Percentiles rank a stretch among this genome's conserved stretches.
phyloP scores from a whole-genome alignment of 768 basidiomycete genomes.

The Jaapia argillacea region DNA sequence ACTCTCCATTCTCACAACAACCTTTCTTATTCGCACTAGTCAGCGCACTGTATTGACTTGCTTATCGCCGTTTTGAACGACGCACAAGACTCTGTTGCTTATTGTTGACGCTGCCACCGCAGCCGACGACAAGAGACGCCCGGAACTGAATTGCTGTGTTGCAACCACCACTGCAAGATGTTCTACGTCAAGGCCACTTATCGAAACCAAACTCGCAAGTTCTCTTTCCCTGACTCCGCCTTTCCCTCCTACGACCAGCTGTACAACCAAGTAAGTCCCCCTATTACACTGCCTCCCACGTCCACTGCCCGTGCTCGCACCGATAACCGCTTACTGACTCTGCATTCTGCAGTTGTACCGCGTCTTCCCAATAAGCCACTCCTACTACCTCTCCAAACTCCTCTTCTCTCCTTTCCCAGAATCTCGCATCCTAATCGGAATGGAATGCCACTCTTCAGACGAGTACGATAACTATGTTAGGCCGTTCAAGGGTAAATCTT shows the following conservation, averaged over 20 bases:
- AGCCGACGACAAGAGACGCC: too few species aligned
- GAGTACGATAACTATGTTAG: slow-evolving; percentile 46
- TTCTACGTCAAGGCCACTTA: slow-evolving; percentile 80
- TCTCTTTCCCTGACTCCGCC: slow-evolving; percentile 40
- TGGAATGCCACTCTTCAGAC: slow-evolving; percentile 44
- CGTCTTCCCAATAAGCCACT: slow-evolving; percentile 53
- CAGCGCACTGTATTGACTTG: too few species aligned
- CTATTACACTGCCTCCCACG: neutral
- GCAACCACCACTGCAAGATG: too few species aligned
- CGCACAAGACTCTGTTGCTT: too few species aligned
- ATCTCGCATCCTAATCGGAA: slow-evolving; percentile 50
- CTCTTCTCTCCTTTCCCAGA: slow-evolving; percentile 52
- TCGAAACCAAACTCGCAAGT: slow-evolving; percentile 55
- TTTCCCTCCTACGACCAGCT: slow-evolving; percentile 62
- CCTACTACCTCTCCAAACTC: slow-evolving; percentile 55
- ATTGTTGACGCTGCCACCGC: too few species aligned
- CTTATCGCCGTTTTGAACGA: too few species aligned
- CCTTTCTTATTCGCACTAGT: too few species aligned
- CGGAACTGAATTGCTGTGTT: too few species aligned
- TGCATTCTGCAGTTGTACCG: slow-evolving; percentile 46
- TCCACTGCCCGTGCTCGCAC: slow-evolving; percentile 1
- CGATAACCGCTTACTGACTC: slow-evolving; percentile 1
- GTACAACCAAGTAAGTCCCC: slow-evolving; percentile 43
- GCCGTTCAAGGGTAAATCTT: slow-evolving; percentile 40
- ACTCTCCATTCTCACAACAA: too few species aligned